phyloP scores from a whole-genome alignment of 2,329 filamentous ascomycete genomes.

The Aspergillus aculeatinus region DNA sequence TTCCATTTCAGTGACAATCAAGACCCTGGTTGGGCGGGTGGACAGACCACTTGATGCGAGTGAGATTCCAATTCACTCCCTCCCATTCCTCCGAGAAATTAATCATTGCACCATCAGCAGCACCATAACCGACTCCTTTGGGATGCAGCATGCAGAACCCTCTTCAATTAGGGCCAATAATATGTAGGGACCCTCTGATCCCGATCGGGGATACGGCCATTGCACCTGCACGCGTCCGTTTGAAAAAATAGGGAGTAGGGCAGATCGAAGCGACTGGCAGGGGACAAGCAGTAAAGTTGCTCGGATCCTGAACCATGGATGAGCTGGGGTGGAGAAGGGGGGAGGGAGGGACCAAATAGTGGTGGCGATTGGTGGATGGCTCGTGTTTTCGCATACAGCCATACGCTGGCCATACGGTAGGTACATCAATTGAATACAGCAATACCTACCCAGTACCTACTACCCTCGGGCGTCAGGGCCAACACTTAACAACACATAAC shows the following conservation, averaged over 20 bases:
- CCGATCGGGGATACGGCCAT: constrained; percentile 1
- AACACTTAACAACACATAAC: too few species aligned
- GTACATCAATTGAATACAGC: background rate
- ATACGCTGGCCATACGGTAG: background rate
- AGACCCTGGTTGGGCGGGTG: too few species aligned
- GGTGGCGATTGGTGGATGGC: constrained; percentile 1
- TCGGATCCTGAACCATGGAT: background rate
- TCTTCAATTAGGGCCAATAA: background rate
- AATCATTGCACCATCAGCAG: background rate
- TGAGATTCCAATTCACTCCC: constrained; percentile 1
- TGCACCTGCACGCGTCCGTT: background rate
- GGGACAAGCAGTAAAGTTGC: background rate
- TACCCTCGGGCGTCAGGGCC: background rate
- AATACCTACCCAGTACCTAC: background rate
- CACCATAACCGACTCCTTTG: background rate
- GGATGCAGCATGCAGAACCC: background rate
- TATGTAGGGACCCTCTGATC: background rate
- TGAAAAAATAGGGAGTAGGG: background rate
- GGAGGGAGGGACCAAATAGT: background rate
- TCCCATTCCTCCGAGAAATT: constrained; percentile 4
- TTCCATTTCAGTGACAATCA: too few species aligned
- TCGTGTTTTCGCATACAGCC: background rate
- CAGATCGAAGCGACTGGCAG: constrained; percentile 12
- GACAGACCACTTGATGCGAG: background rate
- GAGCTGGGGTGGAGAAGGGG: background rate